Evolutionary conservation across 208 protist species (phyloP).

Genomic region (Wallacemonas collosoma): DNA sequence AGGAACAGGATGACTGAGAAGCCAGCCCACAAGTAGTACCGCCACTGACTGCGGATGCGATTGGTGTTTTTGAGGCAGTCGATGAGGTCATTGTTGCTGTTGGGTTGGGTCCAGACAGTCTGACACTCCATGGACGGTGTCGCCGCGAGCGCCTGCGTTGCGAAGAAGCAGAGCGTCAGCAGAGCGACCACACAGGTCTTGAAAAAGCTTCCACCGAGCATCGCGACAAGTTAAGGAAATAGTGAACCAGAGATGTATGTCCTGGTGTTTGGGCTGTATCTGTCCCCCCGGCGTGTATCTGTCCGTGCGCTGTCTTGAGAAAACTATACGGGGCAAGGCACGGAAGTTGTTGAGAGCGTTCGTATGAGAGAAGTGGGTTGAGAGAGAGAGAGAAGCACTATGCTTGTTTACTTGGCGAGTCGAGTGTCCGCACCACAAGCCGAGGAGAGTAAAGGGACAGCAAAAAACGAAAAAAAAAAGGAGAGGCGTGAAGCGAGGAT

Average conservation of each 20-base stretch:
- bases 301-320: too few relatives aligned
- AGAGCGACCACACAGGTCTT: slow-evolving; percentile 25
- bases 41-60: slow-evolving; percentile 54
- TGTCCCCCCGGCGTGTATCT: too few relatives aligned
- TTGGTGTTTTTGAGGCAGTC: slow-evolving; percentile 53
- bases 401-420: not conserved
- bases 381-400: slow-evolving; percentile 1
- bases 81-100: slow-evolving; percentile 50
- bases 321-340: too few relatives aligned
- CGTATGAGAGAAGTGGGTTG: not conserved
- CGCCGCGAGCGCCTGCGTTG: slow-evolving; percentile 21
- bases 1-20: slow-evolving; percentile 57
- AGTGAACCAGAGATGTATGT: too few relatives aligned
- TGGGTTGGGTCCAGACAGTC: slow-evolving; percentile 67
- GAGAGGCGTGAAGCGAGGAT: not conserved
- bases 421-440: not conserved
- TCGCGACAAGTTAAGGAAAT: not conserved
- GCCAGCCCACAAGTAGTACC: slow-evolving; percentile 58
- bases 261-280: too few relatives aligned
- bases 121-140: slow-evolving; percentile 68
- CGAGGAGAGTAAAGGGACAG: not conserved
- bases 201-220: not conserved
- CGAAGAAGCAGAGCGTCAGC: slow-evolving; percentile 30
- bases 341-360: too few relatives aligned
- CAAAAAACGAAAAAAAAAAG: slow-evolving; percentile 19